Base-by-base conservation (phyloP, 2,329 filamentous ascomycete genomes). In the Zalaria obscura region DNA sequence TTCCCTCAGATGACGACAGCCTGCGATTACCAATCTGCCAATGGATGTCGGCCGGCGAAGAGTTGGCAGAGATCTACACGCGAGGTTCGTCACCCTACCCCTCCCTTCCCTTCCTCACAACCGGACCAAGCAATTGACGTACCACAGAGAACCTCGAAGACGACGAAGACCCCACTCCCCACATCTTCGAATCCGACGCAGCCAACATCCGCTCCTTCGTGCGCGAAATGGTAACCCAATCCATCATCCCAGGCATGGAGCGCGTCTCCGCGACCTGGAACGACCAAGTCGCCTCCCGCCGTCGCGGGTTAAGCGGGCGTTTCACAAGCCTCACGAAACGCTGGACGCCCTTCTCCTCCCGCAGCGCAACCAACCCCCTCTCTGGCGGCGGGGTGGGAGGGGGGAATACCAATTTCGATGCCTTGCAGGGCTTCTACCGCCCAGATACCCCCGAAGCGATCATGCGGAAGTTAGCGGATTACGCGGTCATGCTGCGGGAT, bases 241-340 rank as follows among this genome's bases (percentile, higher is more conserved):
- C 89, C 1, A 78, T 98, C 40, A 73, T 98, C 43, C 91, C 93
- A 1, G 88, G 84, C 34, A 98, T 98, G 93, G 91, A 98, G 62
- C 81, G 89, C 42, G 80, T 83, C 49, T 76, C 93, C 7, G 81
- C 86, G 4, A 71, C 87, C 4, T 98, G 91, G 93, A 98, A 98
- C 55, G 91, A 98, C 53, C 89, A 96, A 60, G 83, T 96, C 26
- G 88, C 89, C 10, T 95, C 93, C 8, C 76, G 85, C 44, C 74
- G 93, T 43, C 79, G 86, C 54, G 93, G 93, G 9, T 72, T 98
- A 38, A 83, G 83, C 42, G 93, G 93, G 7, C 78, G 87, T n/a
- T 89, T 98, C 60, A 87, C 94, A 70, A 93, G 83, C 6, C 69
- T 98, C 43, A 94, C 88, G 0, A 88, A 91, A 55, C 81, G 87